Evolutionary conservation across 495 filamentous ascomycete genomes (phyloP).

Genomic region (Aspergillus sclerotioniger): DNA sequence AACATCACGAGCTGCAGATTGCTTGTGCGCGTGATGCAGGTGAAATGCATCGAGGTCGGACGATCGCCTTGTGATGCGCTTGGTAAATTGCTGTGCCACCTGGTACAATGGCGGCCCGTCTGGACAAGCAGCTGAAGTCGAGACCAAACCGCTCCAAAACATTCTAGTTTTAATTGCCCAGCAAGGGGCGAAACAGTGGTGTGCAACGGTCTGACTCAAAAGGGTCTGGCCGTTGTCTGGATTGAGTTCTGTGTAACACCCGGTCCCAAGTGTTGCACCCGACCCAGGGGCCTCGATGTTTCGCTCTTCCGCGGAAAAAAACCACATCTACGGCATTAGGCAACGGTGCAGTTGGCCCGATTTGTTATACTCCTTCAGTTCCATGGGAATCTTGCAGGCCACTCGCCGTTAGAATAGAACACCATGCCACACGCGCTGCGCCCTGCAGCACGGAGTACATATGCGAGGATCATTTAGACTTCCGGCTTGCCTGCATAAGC

Average conservation of each 20-base stretch:
- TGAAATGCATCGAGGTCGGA: neutral
- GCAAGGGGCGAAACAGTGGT: neutral
- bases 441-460: neutral
- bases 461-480: constrained; percentile 8
- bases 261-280: neutral
- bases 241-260: neutral
- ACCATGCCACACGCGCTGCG: too few species aligned
- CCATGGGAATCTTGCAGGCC: too few species aligned
- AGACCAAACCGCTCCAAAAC: neutral
- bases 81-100: neutral
- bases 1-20: neutral
- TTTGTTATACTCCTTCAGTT: too few species aligned
- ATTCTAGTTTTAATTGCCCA: neutral
- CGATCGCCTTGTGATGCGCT: neutral
- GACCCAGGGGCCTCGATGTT: neutral
- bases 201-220: neutral
- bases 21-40: neutral
- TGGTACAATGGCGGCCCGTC: neutral
- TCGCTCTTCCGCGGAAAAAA: neutral
- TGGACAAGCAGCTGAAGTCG: neutral
- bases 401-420: too few species aligned
- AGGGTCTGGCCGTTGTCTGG: neutral
- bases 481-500: constrained; percentile 10
- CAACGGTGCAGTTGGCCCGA: too few species aligned
- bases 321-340: neutral